Conservation (phyloP, 2,329 filamentous ascomycete genomes). For the Aspergillus amoenus region DNA sequence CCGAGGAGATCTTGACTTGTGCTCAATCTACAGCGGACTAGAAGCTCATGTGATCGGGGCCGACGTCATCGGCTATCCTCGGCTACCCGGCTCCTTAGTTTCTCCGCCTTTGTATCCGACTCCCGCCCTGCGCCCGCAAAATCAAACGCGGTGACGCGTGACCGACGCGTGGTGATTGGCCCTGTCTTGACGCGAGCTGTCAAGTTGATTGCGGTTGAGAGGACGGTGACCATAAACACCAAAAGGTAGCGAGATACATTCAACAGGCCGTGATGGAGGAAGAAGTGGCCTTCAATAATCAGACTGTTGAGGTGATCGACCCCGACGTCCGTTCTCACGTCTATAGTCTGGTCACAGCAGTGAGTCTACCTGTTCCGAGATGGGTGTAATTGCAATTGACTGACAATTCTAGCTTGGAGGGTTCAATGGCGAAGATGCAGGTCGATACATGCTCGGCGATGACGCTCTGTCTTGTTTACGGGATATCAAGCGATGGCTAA, state of each 20-base stretch:
- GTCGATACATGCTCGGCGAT: conserved; percentile 84
- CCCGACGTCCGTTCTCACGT: conserved; percentile 91
- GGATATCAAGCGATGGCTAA: conserved; percentile 93
- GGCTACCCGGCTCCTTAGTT: conserved; percentile 20
- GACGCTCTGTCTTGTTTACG: conserved; percentile 88
- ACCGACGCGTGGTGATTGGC: conserved; percentile 27
- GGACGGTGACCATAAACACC: conserved; percentile 5
- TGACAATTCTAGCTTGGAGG: conserved; percentile 69
- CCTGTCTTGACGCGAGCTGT: neutral
- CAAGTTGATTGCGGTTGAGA: conserved; percentile 2
- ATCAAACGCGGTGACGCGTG: conserved; percentile 30
- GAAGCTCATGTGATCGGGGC: conserved; percentile 17
- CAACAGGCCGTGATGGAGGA: conserved; percentile 40
- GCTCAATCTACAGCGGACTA: neutral
- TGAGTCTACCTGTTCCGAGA: conserved; percentile 50
- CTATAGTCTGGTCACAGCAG: conserved; percentile 89
- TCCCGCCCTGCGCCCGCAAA: neutral
- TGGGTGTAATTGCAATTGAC: conserved; percentile 12
- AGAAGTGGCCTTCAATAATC: conserved; percentile 38
- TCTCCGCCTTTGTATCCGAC: conserved; percentile 13
- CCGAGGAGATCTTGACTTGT: neutral
- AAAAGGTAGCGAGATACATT: conserved; percentile 6
- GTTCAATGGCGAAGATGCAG: conserved; percentile 73
- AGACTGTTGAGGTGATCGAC: conserved; percentile 66
- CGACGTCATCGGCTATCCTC: conserved; percentile 35